Evolutionary conservation across 176 grass and related monocot species (phyloP), one percentile per base, ranked within the genome.

Genomic region (Tuctoria greenei): DNA sequence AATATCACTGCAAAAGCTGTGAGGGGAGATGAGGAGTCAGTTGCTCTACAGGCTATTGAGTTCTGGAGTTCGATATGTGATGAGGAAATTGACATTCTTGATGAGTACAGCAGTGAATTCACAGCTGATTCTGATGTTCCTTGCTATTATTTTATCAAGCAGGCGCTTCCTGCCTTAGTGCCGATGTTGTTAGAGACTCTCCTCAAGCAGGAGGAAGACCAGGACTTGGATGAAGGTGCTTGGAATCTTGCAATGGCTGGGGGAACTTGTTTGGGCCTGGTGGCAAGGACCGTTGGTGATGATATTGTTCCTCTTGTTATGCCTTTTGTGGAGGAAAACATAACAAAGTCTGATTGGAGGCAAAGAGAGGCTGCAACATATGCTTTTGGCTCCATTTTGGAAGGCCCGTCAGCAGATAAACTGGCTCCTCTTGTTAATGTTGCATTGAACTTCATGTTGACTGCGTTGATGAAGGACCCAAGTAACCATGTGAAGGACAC

Each of bases 221-320:
- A 95, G 72, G 92, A 95, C 45, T 85, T 91, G 65, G 92, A 95
- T 89, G 89, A 91, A 77, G 92, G 86, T 74, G 86, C 83, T 66
- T 95, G 92, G 92, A 95, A 95, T 85, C 86, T 95, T 77, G 88
- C 92, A 63, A 95, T 95, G 92, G 92, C 92, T 65, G 92, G 92
- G n/a, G 92, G 92, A 25, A 95, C 92, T 63, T 95, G 92, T 89
- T 89, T 95, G 69, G 92, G 92, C 43, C 69, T 95, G 41, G 92
- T 95, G 28, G 89, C 92, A 4, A 81, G 92, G 63, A 95, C 88
- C 58, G 92, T 95, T 82, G 92, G 92, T 46, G 92, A 95, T 89
- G 92, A 91, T 74, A 89, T 95, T 69, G 92, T 95, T 60, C 92
- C 92, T 75, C 92, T 95, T 39, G 92, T 95, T 11, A 95, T 95